phyloP scores from a whole-genome alignment of 2,329 filamentous ascomycete genomes.

The Colletotrichum melonis region DNA sequence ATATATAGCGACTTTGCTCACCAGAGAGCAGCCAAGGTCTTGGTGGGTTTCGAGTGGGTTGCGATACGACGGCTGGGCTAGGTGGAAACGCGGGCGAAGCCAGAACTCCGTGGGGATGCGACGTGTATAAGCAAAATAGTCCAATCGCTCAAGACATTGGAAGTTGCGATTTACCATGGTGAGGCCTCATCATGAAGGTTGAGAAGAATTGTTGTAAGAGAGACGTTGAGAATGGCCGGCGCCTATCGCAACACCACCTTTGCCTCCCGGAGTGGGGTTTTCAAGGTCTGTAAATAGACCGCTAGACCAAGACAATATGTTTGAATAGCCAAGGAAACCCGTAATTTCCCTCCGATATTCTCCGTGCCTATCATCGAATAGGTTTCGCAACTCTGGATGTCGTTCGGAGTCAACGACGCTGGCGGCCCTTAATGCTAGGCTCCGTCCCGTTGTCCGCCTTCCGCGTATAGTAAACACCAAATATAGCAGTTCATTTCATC shows the following conservation, averaged over 20 bases:
- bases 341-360: neutral
- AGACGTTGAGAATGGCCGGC: neutral
- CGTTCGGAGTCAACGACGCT: neutral
- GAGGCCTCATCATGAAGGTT: neutral
- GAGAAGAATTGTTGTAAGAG: neutral
- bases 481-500: neutral
- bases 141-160: neutral
- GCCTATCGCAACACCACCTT: neutral
- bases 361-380: neutral
- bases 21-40: neutral
- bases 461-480: neutral
- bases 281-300: neutral
- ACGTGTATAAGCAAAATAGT: neutral
- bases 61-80: constrained; percentile 9
- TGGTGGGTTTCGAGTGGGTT: constrained; percentile 18
- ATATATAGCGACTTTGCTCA: neutral
- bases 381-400: neutral
- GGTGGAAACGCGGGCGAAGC: constrained; percentile 1
- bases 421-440: neutral
- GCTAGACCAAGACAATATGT: neutral
- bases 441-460: neutral
- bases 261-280: neutral
- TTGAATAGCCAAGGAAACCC: neutral
- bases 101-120: neutral
- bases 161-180: neutral